Base-by-base conservation (phyloP, 1,139 yeast species). In the Taiozyma sp. region DNA sequence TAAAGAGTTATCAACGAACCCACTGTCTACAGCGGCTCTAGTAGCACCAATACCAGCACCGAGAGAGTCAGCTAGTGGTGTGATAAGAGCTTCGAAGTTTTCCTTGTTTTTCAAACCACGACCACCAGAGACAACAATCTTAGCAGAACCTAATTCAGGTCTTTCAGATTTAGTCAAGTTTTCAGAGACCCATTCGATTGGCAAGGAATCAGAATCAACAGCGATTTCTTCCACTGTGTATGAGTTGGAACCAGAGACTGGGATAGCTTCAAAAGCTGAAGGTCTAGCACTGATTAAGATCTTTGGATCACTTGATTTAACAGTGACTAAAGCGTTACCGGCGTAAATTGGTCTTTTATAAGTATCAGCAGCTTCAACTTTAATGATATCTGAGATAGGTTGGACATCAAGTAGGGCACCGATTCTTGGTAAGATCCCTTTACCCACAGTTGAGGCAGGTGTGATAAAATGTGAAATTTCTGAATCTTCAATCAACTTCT, bases 41-140 rank as follows among this genome's bases (percentile, higher is more conserved):
- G 97, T 90, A 12, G 99, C 99, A 65, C 99, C 99, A 48, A 93
- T 87, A 48, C 96, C 98, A 2, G 98, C 99, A 52, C 84, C 82
- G 54, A 93, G 73, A 55, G 88, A 80, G 52, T 82, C 83, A 13
- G 99, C 98, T 59, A 93, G 77, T 48, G 99, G 99, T 58, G 79
- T 83, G 52, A 93, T 75, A 57, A 90, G 63, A 54, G 78, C 70
- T 54, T 89, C 96, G 68, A 93, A 93, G 53, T 87, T 85, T 66
- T 87, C 97, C 71, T 90, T 92, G 68, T 83, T 85, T 71, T 91
- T 90, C 62, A 93, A 80, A 38, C 97, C 99, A 63, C 97, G 84
- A 45, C 99, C 99, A 44, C 99, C 99, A 28, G 96, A 75, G 40
- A 93, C 91, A 43, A 93, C 93, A 47, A 74, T 74, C 48, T 80